Evolutionary conservation across 1,284 basidiomycete genomes (phyloP).

Genomic region (Albatrellus sp.): DNA sequence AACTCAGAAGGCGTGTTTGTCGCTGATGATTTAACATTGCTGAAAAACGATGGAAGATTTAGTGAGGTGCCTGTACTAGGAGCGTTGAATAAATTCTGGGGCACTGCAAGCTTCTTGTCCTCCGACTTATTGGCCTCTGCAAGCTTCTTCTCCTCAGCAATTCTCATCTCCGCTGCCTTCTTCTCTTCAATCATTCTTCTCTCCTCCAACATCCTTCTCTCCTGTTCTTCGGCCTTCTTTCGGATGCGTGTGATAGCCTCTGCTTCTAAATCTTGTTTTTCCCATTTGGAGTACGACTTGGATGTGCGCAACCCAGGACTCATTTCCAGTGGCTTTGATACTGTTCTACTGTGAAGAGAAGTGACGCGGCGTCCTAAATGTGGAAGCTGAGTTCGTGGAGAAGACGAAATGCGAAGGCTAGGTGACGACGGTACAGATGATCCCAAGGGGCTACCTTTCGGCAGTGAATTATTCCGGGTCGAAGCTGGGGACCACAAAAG

Average conservation of each 20-base stretch:
- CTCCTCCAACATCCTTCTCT: slow-evolving; percentile 15
- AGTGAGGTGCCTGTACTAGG: too few relatives aligned
- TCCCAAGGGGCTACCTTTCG: slow-evolving; percentile 22
- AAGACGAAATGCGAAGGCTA: slow-evolving; percentile 25
- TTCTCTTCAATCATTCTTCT: slow-evolving; percentile 1
- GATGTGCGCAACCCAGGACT: slow-evolving; percentile 38
- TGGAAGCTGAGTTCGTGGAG: slow-evolving; percentile 19
- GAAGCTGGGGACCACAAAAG: slow-evolving; percentile 32
- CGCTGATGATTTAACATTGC: too few relatives aligned
- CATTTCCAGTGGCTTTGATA: slow-evolving; percentile 24
- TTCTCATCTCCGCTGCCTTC: too few relatives aligned
- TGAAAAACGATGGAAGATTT: too few relatives aligned
- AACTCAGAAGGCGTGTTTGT: too few relatives aligned
- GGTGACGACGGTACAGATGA: slow-evolving; percentile 32
- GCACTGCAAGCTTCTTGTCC: background rate
- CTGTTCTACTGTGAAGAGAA: slow-evolving; percentile 19
- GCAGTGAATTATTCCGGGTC: slow-evolving; percentile 18
- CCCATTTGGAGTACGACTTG: slow-evolving; percentile 62
- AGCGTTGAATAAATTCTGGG: too few relatives aligned
- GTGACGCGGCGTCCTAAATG: slow-evolving; percentile 25
- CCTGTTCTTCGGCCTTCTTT: slow-evolving; percentile 24
- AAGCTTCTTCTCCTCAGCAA: too few relatives aligned
- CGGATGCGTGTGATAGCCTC: slow-evolving; percentile 59
- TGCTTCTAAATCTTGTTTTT: slow-evolving; percentile 71
- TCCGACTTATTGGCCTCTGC: too few relatives aligned